Evolutionary conservation across 1,284 basidiomycete species (phyloP), one percentile per base, ranked within the genome.

Genomic region (Austroboletus niveus): DNA sequence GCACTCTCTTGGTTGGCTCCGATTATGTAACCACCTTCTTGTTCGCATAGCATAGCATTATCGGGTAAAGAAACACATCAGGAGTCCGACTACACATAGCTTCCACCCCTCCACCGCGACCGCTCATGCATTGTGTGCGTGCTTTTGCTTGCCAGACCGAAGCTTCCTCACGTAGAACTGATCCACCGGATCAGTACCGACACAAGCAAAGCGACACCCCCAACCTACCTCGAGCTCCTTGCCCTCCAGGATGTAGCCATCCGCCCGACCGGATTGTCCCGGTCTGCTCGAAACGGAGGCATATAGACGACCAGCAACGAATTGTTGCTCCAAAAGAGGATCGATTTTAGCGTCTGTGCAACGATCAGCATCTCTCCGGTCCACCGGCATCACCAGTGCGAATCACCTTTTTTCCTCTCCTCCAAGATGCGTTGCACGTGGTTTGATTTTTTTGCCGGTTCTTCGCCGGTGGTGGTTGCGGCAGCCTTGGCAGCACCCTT

Each of bases 221-320:
- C 49, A 17, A 52, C 78, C 48, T 65, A 94, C 92, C 81, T 97
- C 94, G 55, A 97, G 85, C 74, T 98, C 94, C 77, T 93, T 93
- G 69, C 94, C 94, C 80, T 98, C 94, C 51, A 98, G 85, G 60
- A 98, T 80, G 77, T 97, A 96, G 51, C 94, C 94, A 72, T 98
- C 95, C 56, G 89, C 86, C 60, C 94, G 92, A 44, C 94, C 94
- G 51, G 86, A 91, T 75, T 98, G 94, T 43, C 94, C 94, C 54
- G 94, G 94, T 72, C 94, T 86, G 72, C 91, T 94, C 57, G 92
- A 85, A 73, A 98, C 89, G 64, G 79, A 65, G 61, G 94, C 95
- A 70, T 94, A 94, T 57, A 94, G 79, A 76, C 92, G 86, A 75
- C 92, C 92, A 68, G 92, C 92, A 63, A 82, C 76, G 64, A 94